Evolutionary conservation across 306 rosid species (phyloP), one percentile per base, ranked within the genome.

Genomic region (Argentina anserina): DNA sequence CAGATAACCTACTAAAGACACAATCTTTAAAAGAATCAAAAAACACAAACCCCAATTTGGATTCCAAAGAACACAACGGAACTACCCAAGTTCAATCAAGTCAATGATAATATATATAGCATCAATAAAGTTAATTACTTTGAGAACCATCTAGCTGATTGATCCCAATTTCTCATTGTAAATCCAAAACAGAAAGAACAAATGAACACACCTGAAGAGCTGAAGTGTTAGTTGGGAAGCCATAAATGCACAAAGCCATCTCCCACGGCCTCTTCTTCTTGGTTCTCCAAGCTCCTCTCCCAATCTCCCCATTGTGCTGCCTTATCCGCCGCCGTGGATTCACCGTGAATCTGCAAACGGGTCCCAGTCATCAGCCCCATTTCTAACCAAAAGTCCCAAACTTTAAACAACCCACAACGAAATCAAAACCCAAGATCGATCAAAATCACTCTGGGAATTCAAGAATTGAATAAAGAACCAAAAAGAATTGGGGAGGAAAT

Each of bases 281-380:
- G 9, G 97, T 91, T 40, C 96, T 85, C 80, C 77, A 88, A 41
- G 99, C 99, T n/a, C 99, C 97, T 66, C 91, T 61, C 26, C 83
- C 87, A 68, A 95, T 95, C 62, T 91, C 97, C 5, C 99, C 99
- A 76, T 95, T 95, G 81, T 94, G 99, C 75, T 95, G 99, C 75
- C 99, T 74, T 68, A 95, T 95, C 37, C 97, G 82, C 25, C 97
- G 93, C 39, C 89, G 82, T 2, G 97, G 99, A 29, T 95, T 91
- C 80, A 95, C 99, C 0, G 99, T 95, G 80, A 95, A 95, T 81
- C 99, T 94, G 84, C 9, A 71, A 64, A 45, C 31, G 45, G 52
- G 26, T 3, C 41, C 28, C 60, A 6, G 37, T 2, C 7, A 56
- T 17, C 34, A 69, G 12, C 17, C 28, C 40, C 36, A 25, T 4